phyloP scores from a whole-genome alignment of 2,329 filamentous ascomycete species.

The Colletotrichum tofieldiae region DNA sequence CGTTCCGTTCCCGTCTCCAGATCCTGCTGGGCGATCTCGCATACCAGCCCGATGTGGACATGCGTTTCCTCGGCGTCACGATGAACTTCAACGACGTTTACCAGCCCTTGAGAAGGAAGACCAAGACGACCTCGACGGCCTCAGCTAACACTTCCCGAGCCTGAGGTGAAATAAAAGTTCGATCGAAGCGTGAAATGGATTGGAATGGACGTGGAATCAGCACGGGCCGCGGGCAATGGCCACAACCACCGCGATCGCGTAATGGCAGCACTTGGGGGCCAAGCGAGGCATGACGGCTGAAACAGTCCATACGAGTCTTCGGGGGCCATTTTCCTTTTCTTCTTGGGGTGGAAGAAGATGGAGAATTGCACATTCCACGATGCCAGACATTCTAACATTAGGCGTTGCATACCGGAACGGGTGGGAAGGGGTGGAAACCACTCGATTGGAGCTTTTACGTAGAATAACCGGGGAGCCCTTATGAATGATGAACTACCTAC shows the following conservation, averaged over 20 bases:
- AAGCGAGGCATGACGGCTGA: conserved; percentile 9
- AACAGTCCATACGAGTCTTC: background rate
- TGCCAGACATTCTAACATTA: conserved; percentile 10
- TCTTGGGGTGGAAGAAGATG: background rate
- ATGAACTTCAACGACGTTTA: conserved; percentile 99
- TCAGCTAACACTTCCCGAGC: conserved; percentile 37
- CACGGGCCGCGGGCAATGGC: background rate
- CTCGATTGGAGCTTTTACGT: conserved; percentile 2
- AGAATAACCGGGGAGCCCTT: background rate
- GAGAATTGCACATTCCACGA: background rate
- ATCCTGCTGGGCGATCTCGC: conserved; percentile 90
- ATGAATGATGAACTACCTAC: conserved; percentile 26
- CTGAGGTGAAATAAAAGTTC: conserved; percentile 2
- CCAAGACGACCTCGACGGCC: conserved; percentile 54
- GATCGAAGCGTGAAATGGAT: background rate
- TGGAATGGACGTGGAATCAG: conserved; percentile 1
- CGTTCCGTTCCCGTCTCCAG: conserved; percentile 85
- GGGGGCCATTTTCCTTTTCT: background rate
- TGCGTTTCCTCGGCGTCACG: conserved; percentile 94
- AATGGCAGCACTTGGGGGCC: background rate
- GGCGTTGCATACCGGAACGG: conserved; percentile 23
- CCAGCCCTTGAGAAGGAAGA: conserved; percentile 79
- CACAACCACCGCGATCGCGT: background rate
- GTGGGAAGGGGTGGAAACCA: conserved; percentile 6
- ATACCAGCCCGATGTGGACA: conserved; percentile 94